Evolutionary conservation across 2,329 filamentous ascomycete species (phyloP), one percentile per base, ranked within the genome.

Genomic region (Atkinsonella hypoxylon): DNA sequence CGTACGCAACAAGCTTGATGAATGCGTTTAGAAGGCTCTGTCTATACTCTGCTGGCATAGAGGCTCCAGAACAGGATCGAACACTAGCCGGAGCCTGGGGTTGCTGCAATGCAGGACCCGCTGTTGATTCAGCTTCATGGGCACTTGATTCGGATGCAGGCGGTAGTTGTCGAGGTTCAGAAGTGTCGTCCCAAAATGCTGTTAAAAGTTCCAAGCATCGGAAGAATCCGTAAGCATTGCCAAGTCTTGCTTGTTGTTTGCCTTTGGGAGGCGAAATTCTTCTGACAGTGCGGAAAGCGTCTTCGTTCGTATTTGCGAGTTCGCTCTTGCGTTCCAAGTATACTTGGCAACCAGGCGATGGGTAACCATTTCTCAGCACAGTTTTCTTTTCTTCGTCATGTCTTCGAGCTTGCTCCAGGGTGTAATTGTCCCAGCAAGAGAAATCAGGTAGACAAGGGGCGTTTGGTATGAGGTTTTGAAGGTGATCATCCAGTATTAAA

Each of bases 151-250:
- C 65, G 4, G 67, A 64, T 2, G 65, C 65, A 1, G 64, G 62
- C 6, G 65, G 61, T 36, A 66, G 57, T 9, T 60, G 53, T 3
- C 56, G 52, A 6, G 64, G 54, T 31, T 61, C 61, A 7, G 77
- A 78, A 0, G 79, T 77, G 58, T 84, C 81, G 32, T 81, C 77
- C 81, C 81, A 84, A 58, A 73, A 83, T 0, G 69, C 59, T 2
- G 78, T 76, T 59, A 82, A 73, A 26, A 72, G 62, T 57, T 84
- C 81, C 18, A 84, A 68, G 56, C 79, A 77, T 48, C 78, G 77
- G 65, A 77, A 84, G 63, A 84, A 83, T 62, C 83, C 81, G 57
- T 82, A 83, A 5, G 77, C 74, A 56, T 82, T 82, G 13, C 81
- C 81, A 8, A 84, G 64, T 7, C 79, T 75, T 31, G 74, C 71